A percentile compares a stretch with the other conserved stretches of the same genome.
phyloP scores from a whole-genome alignment of 306 rosid genomes.

The Lupinus albus region DNA sequence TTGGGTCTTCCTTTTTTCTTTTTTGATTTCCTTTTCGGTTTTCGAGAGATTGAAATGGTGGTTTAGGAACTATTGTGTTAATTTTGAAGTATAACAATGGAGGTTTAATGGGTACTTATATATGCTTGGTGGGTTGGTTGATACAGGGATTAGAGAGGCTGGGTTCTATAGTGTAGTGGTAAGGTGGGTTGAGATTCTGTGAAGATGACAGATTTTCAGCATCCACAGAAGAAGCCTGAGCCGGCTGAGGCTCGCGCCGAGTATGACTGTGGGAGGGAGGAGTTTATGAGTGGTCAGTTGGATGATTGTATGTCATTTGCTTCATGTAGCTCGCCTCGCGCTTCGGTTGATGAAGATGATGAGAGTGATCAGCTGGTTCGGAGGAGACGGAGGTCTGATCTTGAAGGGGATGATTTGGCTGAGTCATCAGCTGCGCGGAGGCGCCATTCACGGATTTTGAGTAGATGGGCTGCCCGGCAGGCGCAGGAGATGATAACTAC shows the following conservation, averaged over 20 bases:
- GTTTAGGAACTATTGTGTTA: slow-evolving; percentile 42
- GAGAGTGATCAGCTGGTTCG: slow-evolving; percentile 89
- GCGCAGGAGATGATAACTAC: slow-evolving; percentile 99
- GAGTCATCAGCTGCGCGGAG: slow-evolving; percentile 89
- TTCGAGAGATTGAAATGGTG: slow-evolving; percentile 55
- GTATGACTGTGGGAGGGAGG: slow-evolving; percentile 87
- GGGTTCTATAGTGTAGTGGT: slow-evolving; percentile 46
- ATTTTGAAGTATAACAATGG: slow-evolving; percentile 46
- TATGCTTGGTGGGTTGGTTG: slow-evolving; percentile 36
- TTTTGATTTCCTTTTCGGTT: slow-evolving; percentile 51
- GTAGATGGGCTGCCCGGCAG: slow-evolving; percentile 97
- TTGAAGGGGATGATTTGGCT: slow-evolving; percentile 90
- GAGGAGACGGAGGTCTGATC: slow-evolving; percentile 93
- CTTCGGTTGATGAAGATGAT: slow-evolving; percentile 75
- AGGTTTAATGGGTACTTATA: slow-evolving; percentile 35
- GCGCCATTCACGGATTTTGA: slow-evolving; percentile 85
- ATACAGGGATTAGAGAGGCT: slow-evolving; percentile 40
- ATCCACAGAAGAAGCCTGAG: slow-evolving; percentile 91
- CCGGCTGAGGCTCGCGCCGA: slow-evolving; percentile 74
- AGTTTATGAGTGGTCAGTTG: slow-evolving; percentile 91
- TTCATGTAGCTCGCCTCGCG: slow-evolving; percentile 83
- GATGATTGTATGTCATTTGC: slow-evolving; percentile 96
- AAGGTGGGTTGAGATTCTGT: slow-evolving; percentile 43
- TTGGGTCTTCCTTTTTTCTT: slow-evolving; percentile 52
- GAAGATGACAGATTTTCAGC: slow-evolving; percentile 84